Base-by-base conservation (phyloP, 1,284 basidiomycete species). In the Irpex lacteus region DNA sequence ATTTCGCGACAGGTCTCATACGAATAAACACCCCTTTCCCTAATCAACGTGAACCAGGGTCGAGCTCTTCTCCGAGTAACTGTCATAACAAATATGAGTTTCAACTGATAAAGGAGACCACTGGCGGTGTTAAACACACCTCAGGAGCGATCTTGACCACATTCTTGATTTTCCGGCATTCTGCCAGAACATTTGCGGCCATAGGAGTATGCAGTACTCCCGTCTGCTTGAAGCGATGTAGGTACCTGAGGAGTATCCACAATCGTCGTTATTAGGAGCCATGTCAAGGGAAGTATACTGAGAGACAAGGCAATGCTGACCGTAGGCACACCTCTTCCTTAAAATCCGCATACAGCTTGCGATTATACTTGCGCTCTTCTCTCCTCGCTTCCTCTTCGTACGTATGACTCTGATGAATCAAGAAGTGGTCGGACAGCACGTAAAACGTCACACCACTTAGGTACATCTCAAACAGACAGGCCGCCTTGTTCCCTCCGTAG, bases 381-480 rank as follows among this genome's bases (percentile, higher is more conserved):
- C 82, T 84, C 7, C 92, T 80, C 6, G 84, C 85, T 56, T 81
- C 80, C 73, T 94, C 92, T 70, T 92, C 91, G 71, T 95, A 95
- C 11, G 79, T 76, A 70, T 95, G 93, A 66, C 86, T 91, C 77
- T 94, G 92, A 73, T 95, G 93, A 55, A 95, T 86, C 62, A 95
- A 80, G 71, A 94, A 95, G 74, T 95, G 92, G 73, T 95, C 92
- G 4, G 89, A 80, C 18, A 95, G 82, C 40, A 95, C 91, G 72
- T 89, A 92, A 75, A 88, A 94, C 8, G 88, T 87, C 53, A 93
- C 83, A 2, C 87, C 87, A 18, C 84, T 83, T 37, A 89, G 74
- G 72, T 86, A 86, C 75, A 89, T 82, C 70, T 87, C 86, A 70
- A 84, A 89, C 21, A 89, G 73, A 69, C 88, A 89, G 6, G 85